phyloP scores from a whole-genome alignment of 192 early-diverging fungal genomes.

The Podila horticola region DNA sequence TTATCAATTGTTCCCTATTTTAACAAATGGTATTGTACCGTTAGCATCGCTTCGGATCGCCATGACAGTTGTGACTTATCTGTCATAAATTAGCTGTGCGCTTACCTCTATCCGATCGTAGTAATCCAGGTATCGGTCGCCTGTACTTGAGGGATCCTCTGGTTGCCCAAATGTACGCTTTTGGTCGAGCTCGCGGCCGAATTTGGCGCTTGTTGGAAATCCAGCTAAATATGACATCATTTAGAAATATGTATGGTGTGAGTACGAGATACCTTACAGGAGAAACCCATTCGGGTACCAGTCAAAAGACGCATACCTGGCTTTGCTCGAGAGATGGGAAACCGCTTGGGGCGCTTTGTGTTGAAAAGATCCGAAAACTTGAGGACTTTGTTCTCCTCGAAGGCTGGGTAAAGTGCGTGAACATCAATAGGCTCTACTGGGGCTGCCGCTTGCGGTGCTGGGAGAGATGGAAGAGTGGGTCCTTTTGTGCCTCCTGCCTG shows the following conservation, averaged over 20 bases:
- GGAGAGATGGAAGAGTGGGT: not conserved
- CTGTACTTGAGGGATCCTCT: slow-evolving; percentile 14
- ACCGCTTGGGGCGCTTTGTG: slow-evolving; percentile 52
- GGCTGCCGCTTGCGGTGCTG: slow-evolving; percentile 2
- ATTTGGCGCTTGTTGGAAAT: slow-evolving; percentile 31
- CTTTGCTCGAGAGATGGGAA: slow-evolving; percentile 46
- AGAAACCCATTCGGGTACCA: not conserved
- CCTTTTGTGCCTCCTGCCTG: slow-evolving; percentile 1
- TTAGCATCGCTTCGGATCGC: not conserved
- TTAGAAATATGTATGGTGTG: not conserved
- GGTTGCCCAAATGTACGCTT: slow-evolving; percentile 26
- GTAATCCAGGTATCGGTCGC: slow-evolving; percentile 15
- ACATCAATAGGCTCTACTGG: slow-evolving; percentile 51
- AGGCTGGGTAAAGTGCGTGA: slow-evolving; percentile 66
- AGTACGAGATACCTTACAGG: not conserved
- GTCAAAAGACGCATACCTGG: slow-evolving; percentile 27
- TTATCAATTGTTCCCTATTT: slow-evolving; percentile 18
- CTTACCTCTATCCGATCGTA: slow-evolving; percentile 26
- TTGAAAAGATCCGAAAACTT: slow-evolving; percentile 75
- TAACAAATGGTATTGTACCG: not conserved
- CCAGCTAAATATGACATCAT: slow-evolving; percentile 5
- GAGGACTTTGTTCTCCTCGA: slow-evolving; percentile 66
- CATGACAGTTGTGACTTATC: not conserved
- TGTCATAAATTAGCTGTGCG: not conserved
- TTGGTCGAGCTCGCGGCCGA: slow-evolving; percentile 16